Conservation (phyloP, 2,329 filamentous ascomycete species). For the Xylariaceae sp. region DNA sequence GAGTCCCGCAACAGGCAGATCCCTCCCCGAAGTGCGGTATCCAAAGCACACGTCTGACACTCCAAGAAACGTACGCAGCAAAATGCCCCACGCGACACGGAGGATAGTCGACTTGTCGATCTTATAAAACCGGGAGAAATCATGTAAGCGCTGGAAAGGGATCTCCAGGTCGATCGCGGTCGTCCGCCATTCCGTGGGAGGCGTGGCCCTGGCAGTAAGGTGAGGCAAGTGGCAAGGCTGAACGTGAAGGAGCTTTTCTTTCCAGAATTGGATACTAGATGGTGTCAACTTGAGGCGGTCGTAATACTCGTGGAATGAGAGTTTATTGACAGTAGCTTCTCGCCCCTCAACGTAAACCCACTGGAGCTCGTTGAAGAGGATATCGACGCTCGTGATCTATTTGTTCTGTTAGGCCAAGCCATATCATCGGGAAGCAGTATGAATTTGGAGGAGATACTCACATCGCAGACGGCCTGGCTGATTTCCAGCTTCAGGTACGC, state of each 20-base stretch:
- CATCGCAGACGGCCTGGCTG: slow-evolving; percentile 50
- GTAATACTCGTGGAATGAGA: slow-evolving; percentile 39
- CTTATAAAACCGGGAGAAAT: slow-evolving; percentile 40
- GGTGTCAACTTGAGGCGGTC: slow-evolving; percentile 35
- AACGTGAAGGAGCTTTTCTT: slow-evolving; percentile 36
- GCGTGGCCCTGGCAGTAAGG: slow-evolving; percentile 29
- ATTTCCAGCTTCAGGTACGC: slow-evolving; percentile 48
- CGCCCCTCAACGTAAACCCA: slow-evolving; percentile 41
- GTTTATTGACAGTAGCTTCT: slow-evolving; percentile 32
- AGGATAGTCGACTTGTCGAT: slow-evolving; percentile 49
- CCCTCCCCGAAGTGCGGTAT: slow-evolving; percentile 44
- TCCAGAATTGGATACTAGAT: slow-evolving; percentile 46
- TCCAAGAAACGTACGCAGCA: slow-evolving; percentile 52
- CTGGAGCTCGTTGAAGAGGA: slow-evolving; percentile 46
- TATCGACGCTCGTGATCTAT: slow-evolving; percentile 40
- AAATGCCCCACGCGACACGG: slow-evolving; percentile 56
- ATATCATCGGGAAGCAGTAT: background rate
- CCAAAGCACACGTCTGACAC: slow-evolving; percentile 53
- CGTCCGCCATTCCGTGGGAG: slow-evolving; percentile 33
- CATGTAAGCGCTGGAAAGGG: slow-evolving; percentile 38
- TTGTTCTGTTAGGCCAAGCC: slow-evolving; percentile 1
- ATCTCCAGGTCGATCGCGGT: slow-evolving; percentile 41
- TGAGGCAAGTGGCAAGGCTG: slow-evolving; percentile 46
- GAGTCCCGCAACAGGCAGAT: slow-evolving; percentile 41
- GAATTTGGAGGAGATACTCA: slow-evolving; percentile 12